Evolutionary conservation across 2,329 filamentous ascomycete genomes (phyloP).

Genomic region (Alternaria gansuensis): DNA sequence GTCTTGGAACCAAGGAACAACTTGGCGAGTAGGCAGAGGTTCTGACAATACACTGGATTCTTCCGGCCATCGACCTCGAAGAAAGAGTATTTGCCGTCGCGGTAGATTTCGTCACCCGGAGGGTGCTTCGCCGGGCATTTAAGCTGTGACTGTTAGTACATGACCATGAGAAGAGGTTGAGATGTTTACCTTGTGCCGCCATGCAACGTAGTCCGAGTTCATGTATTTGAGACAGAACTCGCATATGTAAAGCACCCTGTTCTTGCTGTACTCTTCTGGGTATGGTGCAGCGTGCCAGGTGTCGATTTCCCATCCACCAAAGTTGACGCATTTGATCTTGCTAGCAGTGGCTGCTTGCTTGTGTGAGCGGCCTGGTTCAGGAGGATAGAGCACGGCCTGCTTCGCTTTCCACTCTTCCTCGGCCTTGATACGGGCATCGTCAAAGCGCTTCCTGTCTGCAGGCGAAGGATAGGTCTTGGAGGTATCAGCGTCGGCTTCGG

Average conservation of each 20-base stretch:
- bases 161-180: background rate
- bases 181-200: slow-evolving; percentile 80
- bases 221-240: slow-evolving; percentile 99
- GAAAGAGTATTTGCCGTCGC: slow-evolving; percentile 87
- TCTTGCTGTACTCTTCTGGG: slow-evolving; percentile 96
- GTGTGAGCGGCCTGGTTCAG: slow-evolving; percentile 60
- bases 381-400: slow-evolving; percentile 70
- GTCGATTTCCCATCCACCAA: slow-evolving; percentile 96
- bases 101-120: slow-evolving; percentile 96
- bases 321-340: slow-evolving; percentile 98
- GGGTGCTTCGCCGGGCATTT: slow-evolving; percentile 98
- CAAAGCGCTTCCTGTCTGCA: slow-evolving; percentile 84
- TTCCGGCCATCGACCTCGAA: slow-evolving; percentile 98
- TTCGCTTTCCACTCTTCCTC: slow-evolving; percentile 89
- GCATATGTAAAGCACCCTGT: slow-evolving; percentile 97
- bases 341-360: slow-evolving; percentile 88
- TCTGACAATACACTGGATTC: slow-evolving; percentile 98
- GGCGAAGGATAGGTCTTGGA: slow-evolving; percentile 83
- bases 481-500: slow-evolving; percentile 89
- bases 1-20: slow-evolving; percentile 99
- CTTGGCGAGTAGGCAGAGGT: slow-evolving; percentile 93
- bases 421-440: slow-evolving; percentile 86
- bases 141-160: slow-evolving; percentile 51
- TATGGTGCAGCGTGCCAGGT: slow-evolving; percentile 99
- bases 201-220: slow-evolving; percentile 98